Conservation (phyloP, 2,329 filamentous ascomycete genomes). For the Pleochaeta shiraiana region DNA sequence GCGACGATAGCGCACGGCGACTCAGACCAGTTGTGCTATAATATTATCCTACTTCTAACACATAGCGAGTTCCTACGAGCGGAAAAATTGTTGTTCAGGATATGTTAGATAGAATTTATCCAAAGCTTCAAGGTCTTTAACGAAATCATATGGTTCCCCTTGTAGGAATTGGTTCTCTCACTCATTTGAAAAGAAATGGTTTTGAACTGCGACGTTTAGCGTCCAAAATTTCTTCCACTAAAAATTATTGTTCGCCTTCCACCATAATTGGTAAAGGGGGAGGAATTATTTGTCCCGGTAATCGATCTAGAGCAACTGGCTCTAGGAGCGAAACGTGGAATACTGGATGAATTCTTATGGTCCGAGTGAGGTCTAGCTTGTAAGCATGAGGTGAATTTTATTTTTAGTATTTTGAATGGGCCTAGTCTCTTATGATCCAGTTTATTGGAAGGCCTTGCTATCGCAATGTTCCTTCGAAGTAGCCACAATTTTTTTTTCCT, state of each 20-base stretch:
- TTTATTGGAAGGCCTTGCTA: constrained; percentile 3
- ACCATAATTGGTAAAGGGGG: not conserved
- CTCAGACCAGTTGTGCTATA: no score
- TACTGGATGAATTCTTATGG: constrained; percentile 5
- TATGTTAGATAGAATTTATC: not conserved
- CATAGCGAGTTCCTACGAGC: constrained; percentile 1
- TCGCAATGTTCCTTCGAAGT: constrained; percentile 3
- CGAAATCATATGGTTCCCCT: not conserved
- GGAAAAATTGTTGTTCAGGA: not conserved
- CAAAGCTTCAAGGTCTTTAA: not conserved
- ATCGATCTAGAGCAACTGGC: not conserved
- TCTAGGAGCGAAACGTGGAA: constrained; percentile 6
- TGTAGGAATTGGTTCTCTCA: not conserved
- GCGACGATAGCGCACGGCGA: no score
- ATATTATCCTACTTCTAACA: no score
- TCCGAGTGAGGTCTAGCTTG: not conserved
- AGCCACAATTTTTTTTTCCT: constrained; percentile 3
- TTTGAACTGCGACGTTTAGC: not conserved
- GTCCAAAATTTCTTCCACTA: constrained; percentile 1
- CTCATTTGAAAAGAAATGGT: not conserved
- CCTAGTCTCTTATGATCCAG: constrained; percentile 5
- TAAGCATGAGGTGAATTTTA: constrained; percentile 2
- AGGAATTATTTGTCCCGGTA: not conserved
- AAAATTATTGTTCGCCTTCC: not conserved
- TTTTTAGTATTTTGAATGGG: constrained; percentile 5